Base-by-base conservation (phyloP, 768 basidiomycete species). In the Agaricus subrufescens region DNA sequence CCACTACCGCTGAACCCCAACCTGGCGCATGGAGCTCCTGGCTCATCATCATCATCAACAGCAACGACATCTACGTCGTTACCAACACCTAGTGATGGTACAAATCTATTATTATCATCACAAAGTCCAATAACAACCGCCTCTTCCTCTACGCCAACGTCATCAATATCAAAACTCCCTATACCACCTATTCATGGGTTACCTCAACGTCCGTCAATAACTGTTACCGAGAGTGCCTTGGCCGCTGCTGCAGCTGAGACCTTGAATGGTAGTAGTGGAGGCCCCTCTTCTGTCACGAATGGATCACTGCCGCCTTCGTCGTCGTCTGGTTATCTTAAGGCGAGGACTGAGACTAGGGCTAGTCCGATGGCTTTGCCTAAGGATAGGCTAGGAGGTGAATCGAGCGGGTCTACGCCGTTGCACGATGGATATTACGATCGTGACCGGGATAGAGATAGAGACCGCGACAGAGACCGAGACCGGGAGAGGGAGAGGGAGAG, bases 371-470 rank as follows among this genome's bases (percentile, higher is more conserved):
- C 61, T 62, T 60, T 67, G 52, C 45, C 46, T 25, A 47, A 46
- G 53, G 42, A 52, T 26, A 45, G 29, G 52, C 8, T 34, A 11
- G 52, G 45, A 37, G 45, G 52, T n/a, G 52, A 34, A 31, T 53
- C 52, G 37, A 53, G 52, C 38, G 43, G 44, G 31, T 46, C 44
- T 15, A 54, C 53, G 7, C 53, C 53, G 14, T 40, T 54, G 53
- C 46, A 47, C 31, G 53, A 54, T n/a, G 52, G 65, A 59, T 50
- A 53, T 42, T 47, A 31, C 23, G 63, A 62, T 60, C 61, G 65
- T 65, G 65, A 58, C 66, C 70, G 61, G 64, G 71, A 60, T 65
- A 68, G 52, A 25, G 52, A 53, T 10, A 19, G 52, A n/a, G 37
- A 50, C n/a, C 34, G 47, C 8, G 50, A 51, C 8, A 50, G 50